A percentile compares a stretch with the other conserved stretches of the same genome.
phyloP scores from a whole-genome alignment of 495 filamentous ascomycete species.

The Penicillium samsonianum region DNA sequence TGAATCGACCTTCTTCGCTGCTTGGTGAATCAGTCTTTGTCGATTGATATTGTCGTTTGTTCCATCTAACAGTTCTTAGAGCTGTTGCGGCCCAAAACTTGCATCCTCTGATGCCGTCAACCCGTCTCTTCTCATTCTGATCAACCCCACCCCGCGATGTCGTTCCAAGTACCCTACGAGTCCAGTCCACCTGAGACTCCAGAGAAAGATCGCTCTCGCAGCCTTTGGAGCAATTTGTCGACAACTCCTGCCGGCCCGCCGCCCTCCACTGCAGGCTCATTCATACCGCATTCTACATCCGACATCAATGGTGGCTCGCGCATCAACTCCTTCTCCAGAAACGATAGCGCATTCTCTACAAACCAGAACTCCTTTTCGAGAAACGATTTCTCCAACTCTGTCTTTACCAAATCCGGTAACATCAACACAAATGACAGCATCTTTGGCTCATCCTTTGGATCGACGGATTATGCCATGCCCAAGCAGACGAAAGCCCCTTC shows the following conservation, averaged over 20 bases:
- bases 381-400: slow-evolving; percentile 30
- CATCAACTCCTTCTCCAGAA: slow-evolving; percentile 31
- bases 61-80: slow-evolving; percentile 10
- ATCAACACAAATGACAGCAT: slow-evolving; percentile 47
- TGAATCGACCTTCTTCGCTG: background rate
- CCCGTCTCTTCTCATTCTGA: slow-evolving; percentile 9
- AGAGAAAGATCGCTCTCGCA: slow-evolving; percentile 43
- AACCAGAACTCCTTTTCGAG: slow-evolving; percentile 5
- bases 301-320: slow-evolving; percentile 68
- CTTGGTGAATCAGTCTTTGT: background rate
- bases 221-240: slow-evolving; percentile 57
- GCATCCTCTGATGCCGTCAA: slow-evolving; percentile 18
- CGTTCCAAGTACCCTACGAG: slow-evolving; percentile 42
- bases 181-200: slow-evolving; percentile 45
- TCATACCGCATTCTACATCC: slow-evolving; percentile 71
- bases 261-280: slow-evolving; percentile 66
- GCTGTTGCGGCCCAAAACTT: slow-evolving; percentile 32
- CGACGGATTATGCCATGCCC: slow-evolving; percentile 36
- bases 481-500: slow-evolving; percentile 33
- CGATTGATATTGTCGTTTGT: slow-evolving; percentile 8
- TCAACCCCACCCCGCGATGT: slow-evolving; percentile 32
- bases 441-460: slow-evolving; percentile 46
- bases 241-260: slow-evolving; percentile 79
- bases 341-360: slow-evolving; percentile 26
- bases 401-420: slow-evolving; percentile 44